A percentile compares a stretch with the other conserved stretches of the same genome.
phyloP scores from a whole-genome alignment of 768 basidiomycete species.

The Rubroboletus pulcherrimus region DNA sequence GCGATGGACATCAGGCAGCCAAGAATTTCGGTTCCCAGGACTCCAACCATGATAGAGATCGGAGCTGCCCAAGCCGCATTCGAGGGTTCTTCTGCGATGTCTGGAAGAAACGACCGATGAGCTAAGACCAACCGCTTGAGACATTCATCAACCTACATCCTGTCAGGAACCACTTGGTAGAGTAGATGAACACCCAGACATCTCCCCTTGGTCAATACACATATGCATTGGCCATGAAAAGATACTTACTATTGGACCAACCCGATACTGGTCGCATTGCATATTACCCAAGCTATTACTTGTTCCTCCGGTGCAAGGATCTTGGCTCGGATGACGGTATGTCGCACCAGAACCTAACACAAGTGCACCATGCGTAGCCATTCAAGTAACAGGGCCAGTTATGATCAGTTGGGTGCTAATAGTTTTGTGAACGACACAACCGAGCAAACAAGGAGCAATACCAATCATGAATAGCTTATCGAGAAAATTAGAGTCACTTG shows the following conservation, averaged over 20 bases:
- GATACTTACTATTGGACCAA: slow-evolving; percentile 17
- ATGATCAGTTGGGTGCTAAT: too few species aligned
- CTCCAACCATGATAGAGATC: slow-evolving; percentile 42
- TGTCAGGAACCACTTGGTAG: slow-evolving; percentile 23
- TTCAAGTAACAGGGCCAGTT: too few species aligned
- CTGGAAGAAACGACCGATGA: slow-evolving; percentile 7
- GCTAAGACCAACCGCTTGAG: background rate
- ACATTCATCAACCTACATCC: slow-evolving; percentile 14
- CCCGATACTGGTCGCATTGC: background rate
- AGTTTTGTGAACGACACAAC: too few species aligned
- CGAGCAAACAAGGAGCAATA: too few species aligned
- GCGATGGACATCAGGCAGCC: slow-evolving; percentile 43
- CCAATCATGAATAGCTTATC: too few species aligned
- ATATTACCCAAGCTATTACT: too few species aligned
- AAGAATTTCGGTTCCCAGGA: slow-evolving; percentile 36
- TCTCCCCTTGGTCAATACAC: slow-evolving; percentile 5
- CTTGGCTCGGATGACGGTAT: too few species aligned
- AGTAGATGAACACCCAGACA: slow-evolving; percentile 27
- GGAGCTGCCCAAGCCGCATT: slow-evolving; percentile 43
- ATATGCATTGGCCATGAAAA: background rate
- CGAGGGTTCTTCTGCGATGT: slow-evolving; percentile 44
- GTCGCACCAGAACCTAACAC: too few species aligned
- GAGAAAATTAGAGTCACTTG: too few species aligned
- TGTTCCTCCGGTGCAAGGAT: too few species aligned
- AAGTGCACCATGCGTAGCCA: too few species aligned